Conservation (phyloP, 1,139 yeast species). For the Candida glucosophila region DNA sequence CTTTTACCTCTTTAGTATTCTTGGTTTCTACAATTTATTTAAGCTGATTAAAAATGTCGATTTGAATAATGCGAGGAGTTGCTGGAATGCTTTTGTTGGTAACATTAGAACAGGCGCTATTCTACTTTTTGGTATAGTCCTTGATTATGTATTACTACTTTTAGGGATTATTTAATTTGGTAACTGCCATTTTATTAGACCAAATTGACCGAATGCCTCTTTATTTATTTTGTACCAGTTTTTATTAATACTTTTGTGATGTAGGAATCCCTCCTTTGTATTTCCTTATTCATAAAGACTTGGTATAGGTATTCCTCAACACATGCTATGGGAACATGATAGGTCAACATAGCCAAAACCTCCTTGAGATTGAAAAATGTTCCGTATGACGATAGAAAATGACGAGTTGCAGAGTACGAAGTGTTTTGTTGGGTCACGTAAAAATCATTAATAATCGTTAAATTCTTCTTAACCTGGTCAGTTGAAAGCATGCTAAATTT, state of each 20-base stretch:
- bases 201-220: constrained; percentile 24
- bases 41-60: constrained; percentile 64
- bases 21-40: constrained; percentile 62
- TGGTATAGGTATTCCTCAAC: constrained; percentile 19
- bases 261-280: constrained; percentile 11
- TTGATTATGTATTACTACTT: constrained; percentile 58
- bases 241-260: constrained; percentile 22
- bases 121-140: constrained; percentile 65
- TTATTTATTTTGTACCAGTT: constrained; percentile 18
- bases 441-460: constrained; percentile 11
- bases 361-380: constrained; percentile 15
- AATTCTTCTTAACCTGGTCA: constrained; percentile 2
- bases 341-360: constrained; percentile 22
- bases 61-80: constrained; percentile 67
- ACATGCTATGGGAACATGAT: constrained; percentile 22
- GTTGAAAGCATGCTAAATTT: background rate
- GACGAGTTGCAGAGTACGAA: constrained; percentile 18
- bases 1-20: constrained; percentile 55
- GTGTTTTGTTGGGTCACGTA: constrained; percentile 12
- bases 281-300: constrained; percentile 14
- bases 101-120: constrained; percentile 78
- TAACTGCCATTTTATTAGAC: constrained; percentile 14
- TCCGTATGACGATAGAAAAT: constrained; percentile 21
- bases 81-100: constrained; percentile 73
- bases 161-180: constrained; percentile 27